Evolutionary conservation across 306 rosid species (phyloP), one percentile per base, ranked within the genome.

Genomic region (Dalbergia cochinchinensis): DNA sequence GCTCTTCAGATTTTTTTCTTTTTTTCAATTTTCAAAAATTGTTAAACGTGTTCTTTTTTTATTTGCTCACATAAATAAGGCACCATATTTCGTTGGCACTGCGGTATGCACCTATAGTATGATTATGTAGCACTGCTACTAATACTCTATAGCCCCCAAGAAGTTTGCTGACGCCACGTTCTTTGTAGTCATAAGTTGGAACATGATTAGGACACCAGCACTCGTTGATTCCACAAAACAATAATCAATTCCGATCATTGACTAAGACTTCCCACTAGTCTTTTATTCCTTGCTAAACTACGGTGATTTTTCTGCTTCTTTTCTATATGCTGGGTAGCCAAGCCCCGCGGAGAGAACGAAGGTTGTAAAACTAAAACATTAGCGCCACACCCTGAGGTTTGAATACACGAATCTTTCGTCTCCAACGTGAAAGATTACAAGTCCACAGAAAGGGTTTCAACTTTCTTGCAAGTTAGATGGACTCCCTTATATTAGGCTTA

Each of bases 211-310:
- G 82, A 60, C 54, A 67, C 77, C 67, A 47, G 34, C 55, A 53
- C 69, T n/a, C 73, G 45, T 72, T 70, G 70, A 74, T 78, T 82
- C 70, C 45, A 61, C 67, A 34, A 33, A 70, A 45, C 41, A 71
- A 82, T 75, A 42, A 82, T 76, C 72, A 75, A 20, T 51, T 76
- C 31, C 12, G 73, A 79, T n/a, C 69, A 79, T 65, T 79, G 73
- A 79, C 76, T 61, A 78, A 82, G 39, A 69, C 76, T 60, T 71
- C 69, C 78, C 84, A 77, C 91, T 37, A 0, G 41, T 84, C 79
- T 87, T 86, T 73, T 75, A 83, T 89, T 80, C 80, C 78, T 83
- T 65, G 86, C 90, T 89, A 85, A 85, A 83, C 85, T 39, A 77
- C 65, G 31, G 42, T 39, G 53, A 7, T 80, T 78, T 76, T 41